These are phyloP conservation scores for Hemisphaericaspora xylofermentans DNA, from an alignment of 1,139 yeast species.

Conservation along the genomic window DNA sequence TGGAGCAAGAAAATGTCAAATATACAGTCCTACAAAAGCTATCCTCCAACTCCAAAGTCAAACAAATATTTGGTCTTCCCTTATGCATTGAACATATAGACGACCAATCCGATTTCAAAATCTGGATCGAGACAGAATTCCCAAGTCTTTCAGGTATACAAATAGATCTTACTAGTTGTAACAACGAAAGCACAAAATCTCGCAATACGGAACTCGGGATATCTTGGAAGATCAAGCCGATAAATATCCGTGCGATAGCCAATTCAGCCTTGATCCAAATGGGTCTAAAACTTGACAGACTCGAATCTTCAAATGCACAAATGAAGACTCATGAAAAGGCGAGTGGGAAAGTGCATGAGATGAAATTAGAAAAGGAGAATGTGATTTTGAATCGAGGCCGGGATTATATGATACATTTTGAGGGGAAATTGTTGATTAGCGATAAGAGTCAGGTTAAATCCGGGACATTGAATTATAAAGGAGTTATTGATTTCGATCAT, in stretches of 20 bases:
- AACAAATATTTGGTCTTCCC: constrained; percentile 32
- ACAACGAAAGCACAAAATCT: constrained; percentile 1
- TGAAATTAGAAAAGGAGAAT: constrained; percentile 12
- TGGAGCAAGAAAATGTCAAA: constrained; percentile 25
- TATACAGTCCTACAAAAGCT: constrained; percentile 31
- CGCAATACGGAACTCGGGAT: constrained; percentile 7
- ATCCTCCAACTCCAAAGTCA: constrained; percentile 21
- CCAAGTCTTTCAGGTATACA: constrained; percentile 34
- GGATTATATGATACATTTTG: constrained; percentile 25
- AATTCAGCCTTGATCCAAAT: constrained; percentile 23
- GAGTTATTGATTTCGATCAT: constrained; percentile 35
- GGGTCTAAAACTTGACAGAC: constrained; percentile 27
- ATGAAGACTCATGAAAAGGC: constrained; percentile 24
- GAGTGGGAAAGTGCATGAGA: constrained; percentile 28
- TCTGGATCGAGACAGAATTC: constrained; percentile 32
- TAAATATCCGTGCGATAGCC: constrained; percentile 21
- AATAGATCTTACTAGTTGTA: constrained; percentile 16
- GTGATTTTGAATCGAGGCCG: constrained; percentile 16
- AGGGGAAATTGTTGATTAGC: constrained; percentile 23
- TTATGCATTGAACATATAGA: constrained; percentile 17
- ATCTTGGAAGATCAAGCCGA: constrained; percentile 30
- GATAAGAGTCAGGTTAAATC: constrained; percentile 18
- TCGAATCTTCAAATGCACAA: constrained; percentile 22
- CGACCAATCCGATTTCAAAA: constrained; percentile 17
- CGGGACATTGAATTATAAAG: constrained; percentile 27